Evolutionary conservation across 2,329 filamentous ascomycete genomes (phyloP).

Genomic region (Alternaria alternata): DNA sequence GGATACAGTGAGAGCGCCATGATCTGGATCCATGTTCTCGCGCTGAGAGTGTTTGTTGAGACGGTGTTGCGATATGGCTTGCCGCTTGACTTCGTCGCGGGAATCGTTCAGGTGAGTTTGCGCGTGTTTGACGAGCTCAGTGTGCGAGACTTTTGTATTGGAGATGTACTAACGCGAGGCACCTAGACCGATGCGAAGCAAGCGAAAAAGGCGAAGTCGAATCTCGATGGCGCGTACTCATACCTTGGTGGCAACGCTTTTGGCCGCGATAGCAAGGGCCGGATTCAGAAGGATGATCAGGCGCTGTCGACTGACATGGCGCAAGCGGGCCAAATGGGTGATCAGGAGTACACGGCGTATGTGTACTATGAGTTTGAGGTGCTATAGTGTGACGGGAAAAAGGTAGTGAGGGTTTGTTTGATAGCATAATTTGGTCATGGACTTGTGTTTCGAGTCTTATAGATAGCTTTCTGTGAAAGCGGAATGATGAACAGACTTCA

Average conservation of each 20-base stretch:
- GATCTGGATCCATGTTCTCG: slow-evolving; percentile 93
- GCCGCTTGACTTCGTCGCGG: slow-evolving; percentile 87
- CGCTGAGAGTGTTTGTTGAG: slow-evolving; percentile 93
- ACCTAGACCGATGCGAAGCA: slow-evolving; percentile 81
- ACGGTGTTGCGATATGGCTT: slow-evolving; percentile 96
- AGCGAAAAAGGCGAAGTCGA: slow-evolving; percentile 72
- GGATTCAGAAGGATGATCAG: slow-evolving; percentile 88
- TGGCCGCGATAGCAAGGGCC: slow-evolving; percentile 90
- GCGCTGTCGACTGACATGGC: slow-evolving; percentile 83
- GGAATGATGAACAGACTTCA: neutral
- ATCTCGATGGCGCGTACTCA: slow-evolving; percentile 82
- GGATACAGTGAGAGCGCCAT: slow-evolving; percentile 96
- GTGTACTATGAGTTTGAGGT: slow-evolving; percentile 97
- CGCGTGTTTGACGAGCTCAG: too few species aligned
- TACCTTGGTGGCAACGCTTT: slow-evolving; percentile 96
- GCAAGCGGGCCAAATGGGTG: slow-evolving; percentile 71
- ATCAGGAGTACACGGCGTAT: slow-evolving; percentile 92
- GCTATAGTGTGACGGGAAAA: slow-evolving; percentile 18
- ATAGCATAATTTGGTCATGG: neutral
- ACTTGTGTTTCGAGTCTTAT: neutral
- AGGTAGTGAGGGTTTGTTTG: neutral
- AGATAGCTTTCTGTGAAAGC: neutral
- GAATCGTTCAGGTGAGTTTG: slow-evolving; percentile 75
- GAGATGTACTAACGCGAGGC: slow-evolving; percentile 9
- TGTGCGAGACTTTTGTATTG: too few species aligned